phyloP scores from a whole-genome alignment of 805 yeast species.

The Crinitomyces ghanaensis region DNA sequence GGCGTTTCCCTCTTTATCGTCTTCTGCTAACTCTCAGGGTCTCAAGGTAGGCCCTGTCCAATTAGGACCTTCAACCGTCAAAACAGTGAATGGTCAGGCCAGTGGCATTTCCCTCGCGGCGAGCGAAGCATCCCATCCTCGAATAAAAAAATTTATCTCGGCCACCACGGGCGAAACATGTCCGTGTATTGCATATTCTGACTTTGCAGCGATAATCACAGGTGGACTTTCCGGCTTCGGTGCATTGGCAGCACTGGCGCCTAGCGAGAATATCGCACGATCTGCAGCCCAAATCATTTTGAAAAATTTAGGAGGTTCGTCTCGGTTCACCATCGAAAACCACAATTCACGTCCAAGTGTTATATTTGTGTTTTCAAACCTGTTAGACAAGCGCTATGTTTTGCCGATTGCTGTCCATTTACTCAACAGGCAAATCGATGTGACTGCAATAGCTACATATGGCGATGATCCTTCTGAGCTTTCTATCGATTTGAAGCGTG shows the following conservation, averaged over 20 bases:
- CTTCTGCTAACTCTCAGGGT: too few relatives aligned
- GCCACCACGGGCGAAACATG: conserved; percentile 14
- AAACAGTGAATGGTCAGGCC: neutral
- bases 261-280: conserved; percentile 57
- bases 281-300: conserved; percentile 51
- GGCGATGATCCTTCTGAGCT: conserved; percentile 27
- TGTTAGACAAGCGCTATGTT: conserved; percentile 62
- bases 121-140: neutral
- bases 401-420: conserved; percentile 72
- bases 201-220: too few relatives aligned
- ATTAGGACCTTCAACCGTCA: neutral
- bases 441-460: conserved; percentile 35
- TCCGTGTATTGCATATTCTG: too few relatives aligned
- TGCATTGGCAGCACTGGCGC: too few relatives aligned
- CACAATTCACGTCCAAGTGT: conserved; percentile 75
- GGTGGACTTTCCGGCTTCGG: too few relatives aligned
- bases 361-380: conserved; percentile 50
- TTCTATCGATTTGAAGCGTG: conserved; percentile 1
- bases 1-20: too few relatives aligned
- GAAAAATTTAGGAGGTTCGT: conserved; percentile 55
- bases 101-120: neutral
- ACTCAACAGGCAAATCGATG: conserved; percentile 60
- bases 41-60: too few relatives aligned
- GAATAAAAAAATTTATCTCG: conserved; percentile 22
- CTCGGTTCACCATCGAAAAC: conserved; percentile 51